Evolutionary conservation across 345 rosid genomes (phyloP).

Genomic region (Dovyalis caffra): DNA sequence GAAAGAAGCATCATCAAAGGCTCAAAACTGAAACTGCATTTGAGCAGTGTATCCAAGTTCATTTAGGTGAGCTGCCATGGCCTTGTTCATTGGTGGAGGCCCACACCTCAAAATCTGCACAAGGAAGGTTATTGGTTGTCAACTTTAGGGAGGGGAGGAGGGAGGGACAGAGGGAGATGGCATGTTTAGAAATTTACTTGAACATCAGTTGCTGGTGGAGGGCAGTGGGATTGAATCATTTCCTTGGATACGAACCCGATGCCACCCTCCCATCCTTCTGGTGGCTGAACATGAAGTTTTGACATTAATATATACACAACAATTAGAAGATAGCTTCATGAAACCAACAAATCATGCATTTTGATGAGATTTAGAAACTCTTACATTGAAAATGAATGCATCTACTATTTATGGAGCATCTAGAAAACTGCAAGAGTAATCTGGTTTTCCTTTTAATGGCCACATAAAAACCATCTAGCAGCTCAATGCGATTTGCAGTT

Average conservation of each 20-base stretch:
- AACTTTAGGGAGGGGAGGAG: background rate
- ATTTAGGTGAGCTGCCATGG: conserved; percentile 31
- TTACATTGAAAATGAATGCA: background rate
- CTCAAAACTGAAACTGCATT: conserved; percentile 31
- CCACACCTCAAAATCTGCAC: conserved; percentile 27
- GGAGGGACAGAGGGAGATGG: background rate
- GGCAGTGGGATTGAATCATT: conserved; percentile 27
- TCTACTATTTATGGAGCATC: background rate
- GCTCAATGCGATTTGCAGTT: background rate
- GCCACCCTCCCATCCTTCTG: conserved; percentile 32
- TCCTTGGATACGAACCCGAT: conserved; percentile 25
- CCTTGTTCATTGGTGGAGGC: conserved; percentile 35
- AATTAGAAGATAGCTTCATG: background rate
- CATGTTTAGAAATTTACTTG: conserved; percentile 9
- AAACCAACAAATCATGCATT: background rate
- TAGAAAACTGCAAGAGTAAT: background rate
- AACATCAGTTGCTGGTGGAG: conserved; percentile 22
- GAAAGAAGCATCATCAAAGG: background rate
- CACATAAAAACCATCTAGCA: background rate
- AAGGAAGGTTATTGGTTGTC: background rate
- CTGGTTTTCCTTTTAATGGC: background rate
- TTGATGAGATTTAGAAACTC: background rate
- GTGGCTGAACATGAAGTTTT: conserved; percentile 17
- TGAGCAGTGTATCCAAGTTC: conserved; percentile 24
- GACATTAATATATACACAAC: background rate